Evolutionary conservation across 2,329 filamentous ascomycete species (phyloP).

Genomic region (Orbilia quercus): DNA sequence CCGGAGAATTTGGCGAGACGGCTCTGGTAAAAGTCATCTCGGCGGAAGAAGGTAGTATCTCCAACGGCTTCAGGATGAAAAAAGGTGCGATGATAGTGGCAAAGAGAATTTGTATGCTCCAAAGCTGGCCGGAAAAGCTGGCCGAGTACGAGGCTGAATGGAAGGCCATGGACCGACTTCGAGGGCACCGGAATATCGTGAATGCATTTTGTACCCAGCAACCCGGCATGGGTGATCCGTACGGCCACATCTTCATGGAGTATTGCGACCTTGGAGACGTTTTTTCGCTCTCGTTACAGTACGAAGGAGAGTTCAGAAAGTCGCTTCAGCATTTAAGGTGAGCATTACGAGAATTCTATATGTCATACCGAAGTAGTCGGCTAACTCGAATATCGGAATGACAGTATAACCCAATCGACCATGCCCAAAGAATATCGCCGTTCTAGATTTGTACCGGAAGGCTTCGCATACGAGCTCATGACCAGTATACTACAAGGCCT

Average conservation of each 20-base stretch:
- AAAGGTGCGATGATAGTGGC: neutral
- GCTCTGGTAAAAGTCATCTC: constrained; percentile 21
- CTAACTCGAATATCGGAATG: no score
- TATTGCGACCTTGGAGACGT: constrained; percentile 41
- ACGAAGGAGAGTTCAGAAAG: neutral
- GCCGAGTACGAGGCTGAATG: constrained; percentile 14
- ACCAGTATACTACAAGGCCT: constrained; percentile 30
- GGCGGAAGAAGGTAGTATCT: constrained; percentile 5
- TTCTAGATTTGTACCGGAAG: constrained; percentile 8
- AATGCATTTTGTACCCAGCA: constrained; percentile 5
- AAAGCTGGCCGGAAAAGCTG: neutral
- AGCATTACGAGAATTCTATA: neutral
- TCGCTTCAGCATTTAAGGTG: neutral
- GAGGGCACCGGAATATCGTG: constrained; percentile 37
- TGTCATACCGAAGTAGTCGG: neutral
- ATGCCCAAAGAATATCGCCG: neutral
- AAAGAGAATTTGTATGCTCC: constrained; percentile 4
- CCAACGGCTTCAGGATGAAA: constrained; percentile 15
- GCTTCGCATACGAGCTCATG: constrained; percentile 33
- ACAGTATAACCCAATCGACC: neutral
- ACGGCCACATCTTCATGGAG: constrained; percentile 47
- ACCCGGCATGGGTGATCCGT: constrained; percentile 3
- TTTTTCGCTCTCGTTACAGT: neutral
- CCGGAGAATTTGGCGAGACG: constrained; percentile 13
- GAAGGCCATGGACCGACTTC: neutral